Percentiles rank a stretch among this genome's conserved stretches.
These are phyloP conservation scores for Naganishia sp. DNA, from an alignment of 1,284 basidiomycete genomes.

Conservation along the genomic window DNA sequence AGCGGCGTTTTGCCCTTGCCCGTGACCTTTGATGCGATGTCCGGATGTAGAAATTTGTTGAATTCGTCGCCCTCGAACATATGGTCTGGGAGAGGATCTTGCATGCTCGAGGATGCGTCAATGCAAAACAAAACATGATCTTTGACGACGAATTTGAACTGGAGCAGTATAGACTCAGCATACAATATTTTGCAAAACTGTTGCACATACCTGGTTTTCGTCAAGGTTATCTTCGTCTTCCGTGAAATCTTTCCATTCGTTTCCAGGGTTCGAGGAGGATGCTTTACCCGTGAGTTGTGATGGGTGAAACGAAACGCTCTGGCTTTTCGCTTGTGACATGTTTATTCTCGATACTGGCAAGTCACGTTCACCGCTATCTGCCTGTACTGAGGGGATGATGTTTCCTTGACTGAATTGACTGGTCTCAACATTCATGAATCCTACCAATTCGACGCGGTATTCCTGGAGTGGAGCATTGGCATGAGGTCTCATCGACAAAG, in stretches of 20 bases:
- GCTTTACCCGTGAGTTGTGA: slow-evolving; percentile 20
- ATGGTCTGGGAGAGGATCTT: slow-evolving; percentile 64
- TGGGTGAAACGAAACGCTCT: slow-evolving; percentile 13
- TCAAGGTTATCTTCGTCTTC: slow-evolving; percentile 32
- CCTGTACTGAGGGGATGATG: no score
- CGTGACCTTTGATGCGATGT: slow-evolving; percentile 20
- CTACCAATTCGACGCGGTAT: no score
- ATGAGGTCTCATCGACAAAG: no score
- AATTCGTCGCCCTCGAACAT: slow-evolving; percentile 55
- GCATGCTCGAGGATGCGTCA: slow-evolving; percentile 89
- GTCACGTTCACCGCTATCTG: no score
- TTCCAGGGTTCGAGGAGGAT: slow-evolving; percentile 2
- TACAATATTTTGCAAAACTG: background rate
- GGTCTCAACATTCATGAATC: no score
- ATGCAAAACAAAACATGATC: slow-evolving; percentile 91
- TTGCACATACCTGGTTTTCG: slow-evolving; percentile 17
- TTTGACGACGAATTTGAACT: slow-evolving; percentile 71
- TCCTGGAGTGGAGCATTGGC: no score
- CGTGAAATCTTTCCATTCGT: slow-evolving; percentile 29
- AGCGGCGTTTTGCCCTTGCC: slow-evolving; percentile 52
- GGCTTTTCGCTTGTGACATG: slow-evolving; percentile 14
- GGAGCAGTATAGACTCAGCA: slow-evolving; percentile 2
- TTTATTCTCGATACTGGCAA: no score
- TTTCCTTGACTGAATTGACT: no score
- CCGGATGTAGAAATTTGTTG: slow-evolving; percentile 26